Base-by-base conservation (phyloP, 345 rosid genomes). In the Clarkia xantiana region DNA sequence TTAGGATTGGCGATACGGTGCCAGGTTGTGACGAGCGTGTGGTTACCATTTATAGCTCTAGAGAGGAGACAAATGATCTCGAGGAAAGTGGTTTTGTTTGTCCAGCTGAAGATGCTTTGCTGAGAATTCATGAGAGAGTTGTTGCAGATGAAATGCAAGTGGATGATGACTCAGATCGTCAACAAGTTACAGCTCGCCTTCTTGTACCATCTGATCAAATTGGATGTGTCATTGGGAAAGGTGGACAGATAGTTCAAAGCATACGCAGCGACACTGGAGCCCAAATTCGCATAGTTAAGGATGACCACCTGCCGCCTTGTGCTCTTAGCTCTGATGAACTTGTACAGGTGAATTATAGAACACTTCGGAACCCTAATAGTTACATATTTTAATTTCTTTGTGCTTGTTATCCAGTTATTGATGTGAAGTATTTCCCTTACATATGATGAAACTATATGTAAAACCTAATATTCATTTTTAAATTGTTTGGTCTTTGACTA, bases 191-290 rank as follows among this genome's bases (percentile, higher is more conserved):
- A 49, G 94, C 95, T 4, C 79, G 72, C 62, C 79, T 91, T 51
- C 94, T 91, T 59, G 98, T 91, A 36, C 83, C 95, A 15, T 91
- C 98, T 7, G 96, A 86, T 75, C 98, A 91, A 87, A 86, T 91
- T 60, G 98, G 98, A 44, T 91, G 90, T 63, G 63, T 91, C 56
- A 84, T 86, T 49, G 96, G 99, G 18, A 87, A 80, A 76, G 99
- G 95, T 52, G 99, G 99, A 15, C 85, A 84, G 59, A 80, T 87
- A 45, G 90, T 93, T 52, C 90, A 84, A 62, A 80, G 71, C 53
- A 82, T 93, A 45, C 82, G 96, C 18, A 72, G 74, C 29, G 99
- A 93, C 15, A 84, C 88, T 3, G 94, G 99, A 59, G 85, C 95
- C 50, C 93, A 84, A 45, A 84, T 93, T 62, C 90, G 95, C 11